Evolutionary conservation across 2,329 filamentous ascomycete species (phyloP).

Genomic region (Alternaria arbusti): DNA sequence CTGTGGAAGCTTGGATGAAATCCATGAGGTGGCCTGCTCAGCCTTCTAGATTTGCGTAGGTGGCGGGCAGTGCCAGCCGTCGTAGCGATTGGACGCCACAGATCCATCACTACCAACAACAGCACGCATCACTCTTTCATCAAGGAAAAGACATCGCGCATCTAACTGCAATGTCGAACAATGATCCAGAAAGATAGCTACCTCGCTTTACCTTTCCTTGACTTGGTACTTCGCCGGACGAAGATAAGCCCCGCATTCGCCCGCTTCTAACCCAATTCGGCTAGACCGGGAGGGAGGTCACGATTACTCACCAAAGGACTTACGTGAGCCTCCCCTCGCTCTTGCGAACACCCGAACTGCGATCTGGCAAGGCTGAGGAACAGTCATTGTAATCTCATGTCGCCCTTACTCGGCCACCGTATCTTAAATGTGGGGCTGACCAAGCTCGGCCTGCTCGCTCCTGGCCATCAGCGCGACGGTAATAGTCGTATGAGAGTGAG

Average conservation of each 20-base stretch:
- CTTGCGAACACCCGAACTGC: not conserved
- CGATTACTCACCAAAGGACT: not conserved
- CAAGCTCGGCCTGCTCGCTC: conserved; percentile 8
- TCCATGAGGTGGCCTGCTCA: not conserved
- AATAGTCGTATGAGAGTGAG: not conserved
- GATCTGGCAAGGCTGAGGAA: not conserved
- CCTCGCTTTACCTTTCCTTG: not conserved
- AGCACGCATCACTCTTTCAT: not conserved
- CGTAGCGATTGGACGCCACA: not conserved
- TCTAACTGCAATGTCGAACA: too few relatives aligned
- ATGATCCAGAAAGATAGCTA: not conserved
- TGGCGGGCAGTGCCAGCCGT: not conserved
- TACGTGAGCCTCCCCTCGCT: not conserved
- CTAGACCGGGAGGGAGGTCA: not conserved
- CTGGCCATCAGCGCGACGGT: not conserved
- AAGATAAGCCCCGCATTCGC: not conserved
- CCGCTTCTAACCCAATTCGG: not conserved
- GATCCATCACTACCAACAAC: not conserved
- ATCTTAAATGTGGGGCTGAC: not conserved
- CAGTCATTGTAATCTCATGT: not conserved
- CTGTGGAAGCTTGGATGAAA: not conserved
- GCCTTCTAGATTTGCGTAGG: not conserved
- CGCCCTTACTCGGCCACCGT: not conserved
- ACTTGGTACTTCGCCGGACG: not conserved
- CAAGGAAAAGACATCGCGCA: too few relatives aligned